A percentile compares a stretch with the other conserved stretches of the same genome.
Conservation (phyloP, 345 rosid genomes). For the Gossypium turneri region DNA sequence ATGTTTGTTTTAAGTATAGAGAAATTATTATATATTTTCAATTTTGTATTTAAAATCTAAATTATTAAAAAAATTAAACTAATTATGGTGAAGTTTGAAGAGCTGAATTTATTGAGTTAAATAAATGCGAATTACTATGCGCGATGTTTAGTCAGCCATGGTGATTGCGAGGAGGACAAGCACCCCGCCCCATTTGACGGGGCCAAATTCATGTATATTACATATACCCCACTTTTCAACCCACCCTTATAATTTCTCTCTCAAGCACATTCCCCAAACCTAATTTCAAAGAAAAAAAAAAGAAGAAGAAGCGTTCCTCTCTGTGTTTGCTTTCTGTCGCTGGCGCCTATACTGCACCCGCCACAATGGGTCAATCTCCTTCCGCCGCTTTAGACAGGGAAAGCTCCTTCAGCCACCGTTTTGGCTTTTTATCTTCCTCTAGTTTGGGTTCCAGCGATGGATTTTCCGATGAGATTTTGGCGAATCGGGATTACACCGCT, state of each 20-base stretch:
- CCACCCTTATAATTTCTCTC: slow-evolving; percentile 16
- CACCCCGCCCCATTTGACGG: slow-evolving; percentile 6
- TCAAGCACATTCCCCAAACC: not conserved
- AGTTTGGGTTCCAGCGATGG: slow-evolving; percentile 16
- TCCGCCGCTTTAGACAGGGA: slow-evolving; percentile 32
- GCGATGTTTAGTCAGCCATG: slow-evolving; percentile 18
- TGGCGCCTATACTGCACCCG: slow-evolving; percentile 12
- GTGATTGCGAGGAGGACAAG: slow-evolving; percentile 38
- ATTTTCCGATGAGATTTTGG: slow-evolving; percentile 8
- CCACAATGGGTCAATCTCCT: slow-evolving; percentile 54
- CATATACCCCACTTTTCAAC: not conserved
- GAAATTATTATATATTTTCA: too few relatives aligned
- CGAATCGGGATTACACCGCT: slow-evolving; percentile 39
- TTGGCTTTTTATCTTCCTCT: slow-evolving; percentile 24
- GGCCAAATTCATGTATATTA: not conserved
- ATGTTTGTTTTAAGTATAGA: too few relatives aligned
- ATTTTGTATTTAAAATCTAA: too few relatives aligned
- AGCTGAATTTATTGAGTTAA: too few relatives aligned
- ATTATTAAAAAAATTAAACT: too few relatives aligned
- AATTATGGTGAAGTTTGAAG: too few relatives aligned
- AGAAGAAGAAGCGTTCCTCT: not conserved
- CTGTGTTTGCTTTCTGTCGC: not conserved
- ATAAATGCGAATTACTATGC: too few relatives aligned
- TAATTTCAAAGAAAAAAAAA: not conserved
- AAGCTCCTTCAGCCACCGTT: slow-evolving; percentile 19